Evolutionary conservation across 176 grass and related monocot genomes (phyloP), one percentile per base, ranked within the genome.

Genomic region (Oryza meridionalis): DNA sequence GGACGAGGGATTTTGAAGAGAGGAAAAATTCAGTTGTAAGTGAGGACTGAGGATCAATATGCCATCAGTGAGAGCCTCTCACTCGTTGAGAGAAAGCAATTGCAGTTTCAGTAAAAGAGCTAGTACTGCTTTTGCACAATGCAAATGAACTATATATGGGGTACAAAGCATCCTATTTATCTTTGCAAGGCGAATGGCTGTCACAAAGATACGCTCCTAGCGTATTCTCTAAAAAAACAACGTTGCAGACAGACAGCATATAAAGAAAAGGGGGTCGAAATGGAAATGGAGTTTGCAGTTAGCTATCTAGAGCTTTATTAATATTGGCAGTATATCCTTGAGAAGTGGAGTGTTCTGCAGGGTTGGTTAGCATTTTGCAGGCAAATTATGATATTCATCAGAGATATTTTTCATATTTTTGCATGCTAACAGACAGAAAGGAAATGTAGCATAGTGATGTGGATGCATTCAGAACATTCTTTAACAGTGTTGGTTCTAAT

Each of bases 161-260:
- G 53, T 14, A 70, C 1, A 38, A 3, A 70, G 53, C 53, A 58
- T 58, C 53, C 53, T 58, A 31, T 55, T 69, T 38, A 21, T 31
- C 35, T 64, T 83, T 35, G 37, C 7, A 24, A 32, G 58, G 22
- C 15, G 17, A 58, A 29, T 49, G 24, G 10, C 58, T 33, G 1
- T 27, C 58, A 46, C 25, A 27, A 27, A 27, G 26, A 27, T 27
- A 27, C 26, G 26, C 26, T 27, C 26, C 26, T 27, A 27, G 26
- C 26, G 26, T 27, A 27, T 27, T 27, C 26, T 27, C 26, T 27
- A 27, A 27, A 27, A 27, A 27, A 27, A 27, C 26, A 64, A 14
- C 70, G 65, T 83, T 49, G 42, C 22, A 58, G 42, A 47, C 14
- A 85, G 49, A 47, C 14, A 85, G 49, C 19, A 49, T 22, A 13